Percentiles rank a stretch among this genome's conserved stretches.
Evolutionary conservation across 1,139 yeast species (phyloP).

Genomic region (Geotrichum siamense): DNA sequence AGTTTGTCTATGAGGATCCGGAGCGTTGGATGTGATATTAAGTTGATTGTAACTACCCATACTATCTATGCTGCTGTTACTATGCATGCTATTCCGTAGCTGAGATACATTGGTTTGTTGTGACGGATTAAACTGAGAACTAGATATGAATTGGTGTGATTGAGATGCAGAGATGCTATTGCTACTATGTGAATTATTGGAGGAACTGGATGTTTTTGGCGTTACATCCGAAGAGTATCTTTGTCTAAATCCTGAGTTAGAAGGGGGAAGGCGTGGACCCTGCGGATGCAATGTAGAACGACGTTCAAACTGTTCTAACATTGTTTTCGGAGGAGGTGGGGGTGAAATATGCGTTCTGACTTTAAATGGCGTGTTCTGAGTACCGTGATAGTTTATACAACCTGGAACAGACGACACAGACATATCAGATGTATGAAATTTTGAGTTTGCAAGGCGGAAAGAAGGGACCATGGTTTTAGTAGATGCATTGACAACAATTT

Average conservation of each 20-base stretch:
- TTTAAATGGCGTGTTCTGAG: neutral
- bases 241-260: constrained; percentile 10
- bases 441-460: neutral
- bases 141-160: no score
- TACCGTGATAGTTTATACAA: neutral
- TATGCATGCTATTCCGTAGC: constrained; percentile 1
- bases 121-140: no score
- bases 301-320: constrained; percentile 4
- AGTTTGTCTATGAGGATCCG: constrained; percentile 1
- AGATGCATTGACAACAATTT: neutral
- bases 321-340: neutral
- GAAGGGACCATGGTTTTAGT: neutral
- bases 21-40: neutral
- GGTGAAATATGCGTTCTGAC: neutral
- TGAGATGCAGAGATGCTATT: no score
- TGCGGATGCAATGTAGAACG: constrained; percentile 10
- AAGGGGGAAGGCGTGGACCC: constrained; percentile 17
- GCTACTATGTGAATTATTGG: no score
- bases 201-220: neutral
- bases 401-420: neutral
- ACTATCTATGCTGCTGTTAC: constrained; percentile 10
- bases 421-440: neutral
- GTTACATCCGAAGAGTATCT: constrained; percentile 7
- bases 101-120: neutral
- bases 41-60: constrained; percentile 1